Evolutionary conservation across 75 land plant genomes (phyloP).

Genomic region (Cunninghamia lanceolata): DNA sequence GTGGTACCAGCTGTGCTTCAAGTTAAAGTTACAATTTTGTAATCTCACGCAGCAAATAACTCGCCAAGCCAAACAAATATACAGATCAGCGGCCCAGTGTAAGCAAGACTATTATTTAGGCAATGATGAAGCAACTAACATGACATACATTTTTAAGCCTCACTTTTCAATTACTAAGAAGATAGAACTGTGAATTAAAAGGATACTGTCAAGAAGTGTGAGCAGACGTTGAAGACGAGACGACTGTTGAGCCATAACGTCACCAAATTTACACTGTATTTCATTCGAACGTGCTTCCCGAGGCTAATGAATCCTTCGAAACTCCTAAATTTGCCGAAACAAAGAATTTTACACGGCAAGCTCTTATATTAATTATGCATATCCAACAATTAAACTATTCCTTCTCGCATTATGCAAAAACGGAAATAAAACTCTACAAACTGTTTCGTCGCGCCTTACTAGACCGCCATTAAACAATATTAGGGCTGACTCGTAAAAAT

Average conservation of each 20-base stretch:
- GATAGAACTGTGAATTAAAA: constrained; percentile 5
- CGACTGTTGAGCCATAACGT: constrained; percentile 81
- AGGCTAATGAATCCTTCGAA: neutral
- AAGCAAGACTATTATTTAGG: neutral
- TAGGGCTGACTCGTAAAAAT: neutral
- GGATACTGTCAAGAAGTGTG: constrained; percentile 92
- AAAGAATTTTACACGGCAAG: neutral
- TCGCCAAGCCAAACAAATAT: neutral
- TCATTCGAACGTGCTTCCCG: constrained; percentile 16
- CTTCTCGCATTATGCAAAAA: neutral
- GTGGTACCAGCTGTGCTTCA: constrained; percentile 89
- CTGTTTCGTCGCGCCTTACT: neutral
- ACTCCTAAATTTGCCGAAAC: neutral
- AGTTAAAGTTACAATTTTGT: constrained; percentile 22
- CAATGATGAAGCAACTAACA: constrained; percentile 4
- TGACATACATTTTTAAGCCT: neutral
- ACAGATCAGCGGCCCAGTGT: neutral
- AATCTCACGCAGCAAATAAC: neutral
- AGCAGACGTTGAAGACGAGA: constrained; percentile 87
- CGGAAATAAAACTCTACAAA: neutral
- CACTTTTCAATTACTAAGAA: neutral
- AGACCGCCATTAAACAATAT: neutral
- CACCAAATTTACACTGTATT: constrained; percentile 2
- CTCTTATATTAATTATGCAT: neutral
- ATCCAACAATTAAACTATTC: neutral